These are phyloP conservation scores for Psilocybe subaeruginosa DNA, from an alignment of 768 basidiomycete genomes.

Conservation along the genomic window DNA sequence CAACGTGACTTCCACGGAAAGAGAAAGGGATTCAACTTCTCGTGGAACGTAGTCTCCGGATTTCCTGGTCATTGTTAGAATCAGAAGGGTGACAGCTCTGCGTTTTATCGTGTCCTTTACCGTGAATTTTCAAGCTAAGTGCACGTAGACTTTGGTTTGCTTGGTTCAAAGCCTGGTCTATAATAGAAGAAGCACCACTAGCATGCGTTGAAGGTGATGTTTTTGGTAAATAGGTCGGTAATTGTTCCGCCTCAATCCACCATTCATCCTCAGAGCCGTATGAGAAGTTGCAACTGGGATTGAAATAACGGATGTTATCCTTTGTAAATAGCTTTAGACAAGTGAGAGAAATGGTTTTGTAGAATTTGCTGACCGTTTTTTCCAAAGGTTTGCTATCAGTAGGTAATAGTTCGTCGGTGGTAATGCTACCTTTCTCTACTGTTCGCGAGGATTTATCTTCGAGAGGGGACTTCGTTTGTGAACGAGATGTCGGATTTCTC, in stretches of 20 bases:
- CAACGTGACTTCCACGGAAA: constrained; percentile 5
- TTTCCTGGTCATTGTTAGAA: constrained; percentile 42
- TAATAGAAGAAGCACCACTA: constrained; percentile 48
- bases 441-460: not conserved
- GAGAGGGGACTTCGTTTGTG: not conserved
- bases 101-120: constrained; percentile 34
- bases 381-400: not conserved
- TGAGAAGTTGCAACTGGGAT: constrained; percentile 48
- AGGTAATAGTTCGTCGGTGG: not conserved
- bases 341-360: not conserved
- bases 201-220: constrained; percentile 16
- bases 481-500: not conserved
- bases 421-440: not conserved
- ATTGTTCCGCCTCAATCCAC: constrained; percentile 32
- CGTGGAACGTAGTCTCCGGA: constrained; percentile 69
- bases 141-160: constrained; percentile 56
- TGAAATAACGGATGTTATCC: constrained; percentile 32
- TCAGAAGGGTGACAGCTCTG: not conserved
- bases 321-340: constrained; percentile 1
- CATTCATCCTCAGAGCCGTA: constrained; percentile 29
- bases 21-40: constrained; percentile 45
- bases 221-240: constrained; percentile 43
- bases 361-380: not conserved
- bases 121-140: constrained; percentile 73
- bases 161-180: constrained; percentile 56